Base-by-base conservation (phyloP, 2,329 filamentous ascomycete genomes). In the Torrubiellomyces zombiae region DNA sequence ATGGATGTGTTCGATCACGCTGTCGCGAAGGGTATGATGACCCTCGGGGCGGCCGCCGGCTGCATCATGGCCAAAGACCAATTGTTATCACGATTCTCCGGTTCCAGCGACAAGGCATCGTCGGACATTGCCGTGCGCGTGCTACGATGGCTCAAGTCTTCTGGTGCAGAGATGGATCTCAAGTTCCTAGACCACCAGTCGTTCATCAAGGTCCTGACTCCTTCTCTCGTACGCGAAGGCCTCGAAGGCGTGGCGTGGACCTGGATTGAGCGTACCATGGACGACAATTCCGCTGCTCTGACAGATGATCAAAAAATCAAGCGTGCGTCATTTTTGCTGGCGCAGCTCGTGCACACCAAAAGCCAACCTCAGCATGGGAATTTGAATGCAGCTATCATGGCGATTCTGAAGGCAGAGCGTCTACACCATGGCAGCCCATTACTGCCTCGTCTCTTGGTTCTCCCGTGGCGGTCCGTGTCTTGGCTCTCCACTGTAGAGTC, bases 1-100 rank as follows among this genome's bases (percentile, higher is more conserved):
- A 60, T 66, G 49, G 53, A 61, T 19, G 54, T 70, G 4, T 72
- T 72, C 30, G 57, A 67, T 32, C 52, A 56, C 28, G 67, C 65
- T 11, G 63, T 65, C 2, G 53, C 60, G 9, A 56, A 53, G 37
- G 64, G 64, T 18, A 51, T 71, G 35, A 68, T 72, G 66, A 69
- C 55, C 4, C 39, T 56, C 2, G 48, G 51, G 19, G 55, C 61
- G 1, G 67, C 67, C 0, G 56, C 56, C 2, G 67, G 67, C 9
- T 68, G 64, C 30, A 48, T 72, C 26, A 44, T 55, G 16, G 53
- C 58, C 10, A 58, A 67, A 35, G 44, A 47, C 16, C 49, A 53
- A 19, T 50, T 57, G 12, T 47, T 62, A 38, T 20, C 35, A 38
- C 31, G 7, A 8, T 14, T 21, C 10, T 35, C 39, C 13, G 21